Conservation (phyloP, 2,329 filamentous ascomycete species). For the Scopulariopsis brevicaulis region DNA sequence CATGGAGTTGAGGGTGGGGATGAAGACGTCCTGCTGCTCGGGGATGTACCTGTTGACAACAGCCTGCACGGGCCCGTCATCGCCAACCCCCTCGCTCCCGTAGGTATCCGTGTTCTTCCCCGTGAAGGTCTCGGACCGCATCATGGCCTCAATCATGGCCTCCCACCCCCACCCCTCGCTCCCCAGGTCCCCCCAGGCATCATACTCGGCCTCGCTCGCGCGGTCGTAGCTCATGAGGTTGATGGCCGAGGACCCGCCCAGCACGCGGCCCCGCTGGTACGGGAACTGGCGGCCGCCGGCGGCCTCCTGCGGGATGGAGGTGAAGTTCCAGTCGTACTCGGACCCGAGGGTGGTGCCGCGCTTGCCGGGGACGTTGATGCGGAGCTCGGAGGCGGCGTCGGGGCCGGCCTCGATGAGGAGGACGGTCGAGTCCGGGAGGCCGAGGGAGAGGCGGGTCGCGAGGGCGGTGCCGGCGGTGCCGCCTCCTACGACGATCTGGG, state of each 20-base stretch:
- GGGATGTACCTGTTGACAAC: constrained; percentile 28
- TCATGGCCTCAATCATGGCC: constrained; percentile 20
- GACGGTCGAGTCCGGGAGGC: constrained; percentile 16
- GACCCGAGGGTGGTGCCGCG: constrained; percentile 15
- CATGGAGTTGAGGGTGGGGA: constrained; percentile 30
- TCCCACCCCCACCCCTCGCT: constrained; percentile 24
- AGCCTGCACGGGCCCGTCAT: constrained; percentile 14
- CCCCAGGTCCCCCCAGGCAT: constrained; percentile 23
- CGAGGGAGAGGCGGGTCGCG: constrained; percentile 18
- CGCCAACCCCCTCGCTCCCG: constrained; percentile 11
- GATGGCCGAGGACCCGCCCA: constrained; percentile 34
- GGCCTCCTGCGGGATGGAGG: constrained; percentile 24
- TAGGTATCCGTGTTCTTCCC: constrained; percentile 11
- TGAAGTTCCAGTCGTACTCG: constrained; percentile 29
- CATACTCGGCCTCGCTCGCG: constrained; percentile 21
- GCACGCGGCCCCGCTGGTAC: constrained; percentile 32
- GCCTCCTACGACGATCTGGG: constrained; percentile 18
- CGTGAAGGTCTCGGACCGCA: constrained; percentile 16
- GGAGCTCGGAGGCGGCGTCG: constrained; percentile 14
- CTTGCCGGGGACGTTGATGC: constrained; percentile 19
- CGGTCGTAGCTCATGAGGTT: constrained; percentile 30
- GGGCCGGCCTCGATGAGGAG: constrained; percentile 18
- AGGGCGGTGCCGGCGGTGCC: constrained; percentile 21
- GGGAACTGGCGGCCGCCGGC: constrained; percentile 25
- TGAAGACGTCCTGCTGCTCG: constrained; percentile 27